Base-by-base conservation (phyloP, 2,329 filamentous ascomycete species). In the Pseudogymnoascus sp. region DNA sequence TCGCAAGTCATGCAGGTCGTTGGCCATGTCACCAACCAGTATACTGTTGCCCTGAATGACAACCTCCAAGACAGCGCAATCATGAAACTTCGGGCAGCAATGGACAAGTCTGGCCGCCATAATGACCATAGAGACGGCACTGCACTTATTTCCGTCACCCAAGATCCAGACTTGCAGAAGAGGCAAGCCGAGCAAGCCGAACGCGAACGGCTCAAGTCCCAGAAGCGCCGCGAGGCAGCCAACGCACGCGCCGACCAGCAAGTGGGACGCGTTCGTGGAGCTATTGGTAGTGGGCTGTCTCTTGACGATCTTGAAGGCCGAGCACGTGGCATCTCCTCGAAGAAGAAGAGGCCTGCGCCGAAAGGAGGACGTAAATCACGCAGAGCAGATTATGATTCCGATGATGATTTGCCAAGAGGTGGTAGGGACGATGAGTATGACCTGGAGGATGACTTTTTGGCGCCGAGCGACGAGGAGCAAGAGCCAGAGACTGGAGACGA, bases 391-490 rank as follows among this genome's bases (percentile, higher is more conserved):
- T 89, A 91, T 64, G 89, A 92, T 69, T 90, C 90, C 7, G 90
- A 92, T 68, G 88, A 91, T 67, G 88, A 90, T 64, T 79, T 86
- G 36, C 81, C 82, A 38, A 83, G 84, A 78, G 52, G 71, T 19
- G 63, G 69, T 58, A 82, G 84, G 60, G 82, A 87, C 64, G 88
- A 92, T 66, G 88, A 91, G 68, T 93, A 93, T 71, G 89, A 92
- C 65, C 82, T 88, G 71, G 88, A 88, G 35, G 90, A 93, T 70
- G 90, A 88, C 63, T 93, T 93, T 72, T 82, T 93, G 62, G 90
- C 88, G 3, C 80, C 80, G 3, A 91, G 87, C 69, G 89, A 91
- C 67, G 88, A 91, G 63, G 90, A 92, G 42, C 73, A 75, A 42
- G 84, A 83, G 41, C 76, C 79, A 63, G 84, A 82, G 33, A 84